Evolutionary conservation across 768 basidiomycete genomes (phyloP).

Genomic region (Podaxis carcinomalis): DNA sequence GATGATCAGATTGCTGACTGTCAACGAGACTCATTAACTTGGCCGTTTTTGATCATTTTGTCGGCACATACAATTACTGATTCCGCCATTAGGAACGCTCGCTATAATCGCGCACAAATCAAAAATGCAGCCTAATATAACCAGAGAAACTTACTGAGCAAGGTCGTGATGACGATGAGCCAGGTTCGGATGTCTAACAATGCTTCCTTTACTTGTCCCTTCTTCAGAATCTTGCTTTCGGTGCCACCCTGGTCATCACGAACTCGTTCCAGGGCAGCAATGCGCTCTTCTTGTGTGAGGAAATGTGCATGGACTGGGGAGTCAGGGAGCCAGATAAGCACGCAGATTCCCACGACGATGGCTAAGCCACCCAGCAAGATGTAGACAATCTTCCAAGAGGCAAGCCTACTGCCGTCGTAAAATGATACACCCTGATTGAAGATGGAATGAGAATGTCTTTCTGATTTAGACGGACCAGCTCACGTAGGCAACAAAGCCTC

Average conservation of each 20-base stretch:
- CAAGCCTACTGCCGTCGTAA: constrained; percentile 39
- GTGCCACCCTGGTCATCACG: constrained; percentile 65
- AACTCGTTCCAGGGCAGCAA: constrained; percentile 61
- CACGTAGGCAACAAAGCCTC: constrained; percentile 62
- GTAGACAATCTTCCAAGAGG: constrained; percentile 61
- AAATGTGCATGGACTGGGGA: constrained; percentile 58
- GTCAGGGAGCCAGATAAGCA: constrained; percentile 61
- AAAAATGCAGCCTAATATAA: no score
- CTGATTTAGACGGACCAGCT: constrained; percentile 9
- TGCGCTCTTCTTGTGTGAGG: constrained; percentile 53
- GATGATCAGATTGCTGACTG: constrained; percentile 61
- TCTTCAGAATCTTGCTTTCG: constrained; percentile 56
- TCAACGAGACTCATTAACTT: not conserved
- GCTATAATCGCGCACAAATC: constrained; percentile 29
- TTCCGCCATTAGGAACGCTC: constrained; percentile 60
- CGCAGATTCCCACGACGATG: constrained; percentile 50
- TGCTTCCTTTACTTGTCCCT: constrained; percentile 53
- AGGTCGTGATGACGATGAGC: constrained; percentile 54
- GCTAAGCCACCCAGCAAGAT: constrained; percentile 57
- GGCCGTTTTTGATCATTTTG: not conserved
- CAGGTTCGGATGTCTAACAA: constrained; percentile 55
- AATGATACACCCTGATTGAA: constrained; percentile 49
- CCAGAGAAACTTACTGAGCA: constrained; percentile 42
- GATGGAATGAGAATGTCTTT: not conserved
- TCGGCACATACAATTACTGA: constrained; percentile 52